Evolutionary conservation across 2,329 filamentous ascomycete genomes (phyloP).

Genomic region (Calcarisporium arbuscula): DNA sequence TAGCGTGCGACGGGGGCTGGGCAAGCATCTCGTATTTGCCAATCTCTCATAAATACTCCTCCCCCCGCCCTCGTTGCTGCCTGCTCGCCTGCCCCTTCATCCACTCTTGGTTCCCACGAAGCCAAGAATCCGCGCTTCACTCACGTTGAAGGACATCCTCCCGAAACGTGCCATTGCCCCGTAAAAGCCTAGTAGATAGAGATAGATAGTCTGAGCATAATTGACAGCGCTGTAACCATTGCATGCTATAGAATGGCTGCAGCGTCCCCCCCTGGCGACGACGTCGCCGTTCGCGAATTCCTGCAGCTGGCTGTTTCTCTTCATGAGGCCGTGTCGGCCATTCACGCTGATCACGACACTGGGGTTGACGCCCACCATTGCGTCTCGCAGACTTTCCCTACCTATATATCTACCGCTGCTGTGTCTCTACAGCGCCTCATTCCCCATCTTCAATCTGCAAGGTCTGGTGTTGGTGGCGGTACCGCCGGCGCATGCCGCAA

Average conservation of each 20-base stretch:
- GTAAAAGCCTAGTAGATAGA: too few relatives aligned
- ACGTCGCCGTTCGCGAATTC: slow-evolving; percentile 13
- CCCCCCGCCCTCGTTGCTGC: too few relatives aligned
- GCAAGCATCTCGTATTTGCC: too few relatives aligned
- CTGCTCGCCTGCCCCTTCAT: too few relatives aligned
- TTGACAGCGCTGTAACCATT: slow-evolving; percentile 15
- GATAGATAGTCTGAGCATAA: slow-evolving; percentile 11
- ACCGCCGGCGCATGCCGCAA: slow-evolving; percentile 13
- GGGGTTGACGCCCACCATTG: neutral
- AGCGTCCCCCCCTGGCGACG: slow-evolving; percentile 7
- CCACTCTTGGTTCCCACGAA: too few relatives aligned
- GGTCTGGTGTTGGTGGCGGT: too few relatives aligned
- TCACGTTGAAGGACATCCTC: too few relatives aligned
- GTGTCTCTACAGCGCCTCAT: neutral
- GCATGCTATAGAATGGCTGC: slow-evolving; percentile 27
- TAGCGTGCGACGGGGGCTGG: too few relatives aligned
- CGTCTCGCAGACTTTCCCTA: neutral
- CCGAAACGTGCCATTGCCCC: neutral
- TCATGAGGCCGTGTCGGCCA: slow-evolving; percentile 5
- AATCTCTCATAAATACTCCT: too few relatives aligned
- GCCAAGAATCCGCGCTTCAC: too few relatives aligned
- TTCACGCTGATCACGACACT: neutral
- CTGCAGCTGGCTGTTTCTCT: slow-evolving; percentile 12
- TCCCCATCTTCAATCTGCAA: neutral
- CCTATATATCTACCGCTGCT: neutral